Conservation (phyloP, 1,284 basidiomycete species). For the Microbotryum violaceum region DNA sequence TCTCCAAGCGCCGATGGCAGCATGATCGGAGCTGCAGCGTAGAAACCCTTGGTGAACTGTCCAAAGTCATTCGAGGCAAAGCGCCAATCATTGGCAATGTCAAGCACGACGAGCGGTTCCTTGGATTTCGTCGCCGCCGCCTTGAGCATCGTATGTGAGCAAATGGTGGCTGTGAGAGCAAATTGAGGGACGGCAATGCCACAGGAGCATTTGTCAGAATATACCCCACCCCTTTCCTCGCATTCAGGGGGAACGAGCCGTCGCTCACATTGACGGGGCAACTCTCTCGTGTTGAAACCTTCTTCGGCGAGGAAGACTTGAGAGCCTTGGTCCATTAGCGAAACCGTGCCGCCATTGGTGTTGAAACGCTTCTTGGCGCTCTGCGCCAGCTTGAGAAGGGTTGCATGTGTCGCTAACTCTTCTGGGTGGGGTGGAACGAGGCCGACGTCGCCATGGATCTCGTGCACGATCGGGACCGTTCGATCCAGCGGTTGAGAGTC, state of each 20-base stretch:
- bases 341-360: conserved; percentile 16
- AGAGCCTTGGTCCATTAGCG: conserved; percentile 22
- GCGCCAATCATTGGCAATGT: conserved; percentile 27
- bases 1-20: conserved; percentile 26
- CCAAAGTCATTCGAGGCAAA: conserved; percentile 22
- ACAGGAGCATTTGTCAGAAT: neutral
- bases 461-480: neutral
- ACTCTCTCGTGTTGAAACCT: conserved; percentile 3
- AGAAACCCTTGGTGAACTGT: conserved; percentile 21
- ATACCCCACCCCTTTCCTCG: neutral
- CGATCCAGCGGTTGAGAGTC: no score
- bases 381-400: conserved; percentile 16
- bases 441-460: neutral
- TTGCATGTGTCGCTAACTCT: conserved; percentile 7
- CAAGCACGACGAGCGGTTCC: conserved; percentile 27
- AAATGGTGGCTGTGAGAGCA: conserved; percentile 6
- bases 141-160: conserved; percentile 25
- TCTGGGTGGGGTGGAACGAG: neutral
- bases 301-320: conserved; percentile 24
- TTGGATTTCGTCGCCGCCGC: conserved; percentile 16
- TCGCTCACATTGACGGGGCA: conserved; percentile 16
- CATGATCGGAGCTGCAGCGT: conserved; percentile 27
- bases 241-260: neutral
- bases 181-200: neutral
- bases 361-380: conserved; percentile 17